Evolutionary conservation across 768 basidiomycete genomes (phyloP), one percentile per base, ranked within the genome.

Genomic region (Pleurotus tuoliensis): DNA sequence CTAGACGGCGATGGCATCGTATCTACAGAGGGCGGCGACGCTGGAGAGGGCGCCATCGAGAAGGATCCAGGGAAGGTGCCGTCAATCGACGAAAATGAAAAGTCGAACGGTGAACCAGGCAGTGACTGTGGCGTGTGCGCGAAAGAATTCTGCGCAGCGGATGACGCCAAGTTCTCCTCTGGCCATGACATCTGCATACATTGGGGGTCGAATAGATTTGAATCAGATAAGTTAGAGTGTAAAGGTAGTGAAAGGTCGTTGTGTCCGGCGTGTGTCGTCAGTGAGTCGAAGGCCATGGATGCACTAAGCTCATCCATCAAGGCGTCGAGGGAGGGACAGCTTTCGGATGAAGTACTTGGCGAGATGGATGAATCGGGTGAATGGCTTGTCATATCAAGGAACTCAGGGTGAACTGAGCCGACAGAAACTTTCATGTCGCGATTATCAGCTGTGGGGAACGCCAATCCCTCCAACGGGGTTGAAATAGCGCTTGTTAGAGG

Each of bases 291-390:
- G 15, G 51, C 48, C 15, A 34, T 12, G 2, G 48, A 53, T 12
- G 34, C 39, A 41, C 39, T 53, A 5, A 53, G 51, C 25, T 53
- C 51, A 9, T 20, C 43, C 51, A 53, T 53, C n/a, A 53, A 24
- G 13, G 51, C 51, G 20, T 53, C 51, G 8, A 53, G 51, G 11
- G 51, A 51, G n/a, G 41, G 41, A 4, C 41, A 44, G 15, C 41
- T 44, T 22, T 44, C 41, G 22, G 46, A 47, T 3, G 49, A 53
- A 12, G 51, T 18, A 20, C 34, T 22, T 34, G n/a, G 51, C 24
- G 51, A 18, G 12, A 39, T 13, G 16, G 25, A 30, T 51, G 49
- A 38, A 15, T 53, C 18, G 34, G 22, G 30, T 18, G 39, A 12
- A 11, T 39, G 39, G 20, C 18, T 30, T 15, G 38, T 39, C 51